Conservation (phyloP, 2,329 filamentous ascomycete genomes). For the Scorias spongiosa region DNA sequence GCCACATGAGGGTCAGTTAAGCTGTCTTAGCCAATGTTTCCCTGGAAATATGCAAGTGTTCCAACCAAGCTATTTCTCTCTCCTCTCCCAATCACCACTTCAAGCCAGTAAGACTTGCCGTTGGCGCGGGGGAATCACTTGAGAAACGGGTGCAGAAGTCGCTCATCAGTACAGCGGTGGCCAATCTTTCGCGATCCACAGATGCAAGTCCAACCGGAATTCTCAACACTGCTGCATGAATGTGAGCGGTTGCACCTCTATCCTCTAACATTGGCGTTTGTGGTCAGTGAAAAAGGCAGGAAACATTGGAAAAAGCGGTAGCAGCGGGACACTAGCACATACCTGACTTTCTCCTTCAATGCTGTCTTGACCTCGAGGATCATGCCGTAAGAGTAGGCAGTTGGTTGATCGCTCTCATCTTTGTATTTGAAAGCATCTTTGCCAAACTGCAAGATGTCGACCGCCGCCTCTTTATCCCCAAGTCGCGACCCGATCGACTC, state of each 20-base stretch:
- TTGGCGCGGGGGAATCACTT: too few relatives aligned
- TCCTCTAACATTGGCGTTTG: background rate
- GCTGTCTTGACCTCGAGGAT: conserved; percentile 12
- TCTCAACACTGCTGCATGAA: background rate
- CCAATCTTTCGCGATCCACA: conserved; percentile 9
- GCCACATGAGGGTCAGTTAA: too few relatives aligned
- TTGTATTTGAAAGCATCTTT: conserved; percentile 14
- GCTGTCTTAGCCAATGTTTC: too few relatives aligned
- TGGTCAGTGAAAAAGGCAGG: background rate
- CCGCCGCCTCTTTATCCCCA: conserved; percentile 13
- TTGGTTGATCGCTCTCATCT: conserved; percentile 10
- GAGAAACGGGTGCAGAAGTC: background rate
- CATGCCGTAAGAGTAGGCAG: conserved; percentile 10
- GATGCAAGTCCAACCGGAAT: conserved; percentile 11
- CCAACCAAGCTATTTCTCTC: too few relatives aligned
- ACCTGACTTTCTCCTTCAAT: conserved; percentile 18
- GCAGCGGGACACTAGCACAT: conserved; percentile 7
- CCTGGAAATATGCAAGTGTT: too few relatives aligned
- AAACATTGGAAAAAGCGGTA: background rate
- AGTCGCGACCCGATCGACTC: conserved; percentile 9
- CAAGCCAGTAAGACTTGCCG: too few relatives aligned
- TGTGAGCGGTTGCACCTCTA: background rate
- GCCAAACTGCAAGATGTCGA: conserved; percentile 17
- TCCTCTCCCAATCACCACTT: too few relatives aligned
- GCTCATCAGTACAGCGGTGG: conserved; percentile 9